phyloP scores from a whole-genome alignment of 2,329 filamentous ascomycete genomes.

The Diaporthe vexans region DNA sequence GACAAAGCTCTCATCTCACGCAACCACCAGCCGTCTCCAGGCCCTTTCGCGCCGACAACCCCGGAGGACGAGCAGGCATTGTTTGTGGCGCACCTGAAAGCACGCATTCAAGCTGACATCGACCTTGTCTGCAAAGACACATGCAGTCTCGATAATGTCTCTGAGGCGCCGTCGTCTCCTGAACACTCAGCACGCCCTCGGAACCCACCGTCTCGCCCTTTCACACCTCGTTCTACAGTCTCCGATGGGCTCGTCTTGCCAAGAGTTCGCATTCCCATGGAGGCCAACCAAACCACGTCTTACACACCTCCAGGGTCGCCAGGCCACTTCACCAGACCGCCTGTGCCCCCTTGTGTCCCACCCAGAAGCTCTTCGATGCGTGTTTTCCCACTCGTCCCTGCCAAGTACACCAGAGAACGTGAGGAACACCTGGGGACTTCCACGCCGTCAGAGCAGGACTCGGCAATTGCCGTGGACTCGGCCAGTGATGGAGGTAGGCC shows the following conservation, averaged over 20 bases:
- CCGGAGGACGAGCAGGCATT: slow-evolving; percentile 45
- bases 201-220: slow-evolving; percentile 21
- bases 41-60: neutral
- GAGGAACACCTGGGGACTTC: neutral
- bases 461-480: neutral
- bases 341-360: neutral
- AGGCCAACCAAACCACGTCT: neutral
- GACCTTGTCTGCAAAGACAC: slow-evolving; percentile 66
- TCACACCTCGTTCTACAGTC: slow-evolving; percentile 24
- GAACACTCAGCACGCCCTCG: slow-evolving; percentile 27
- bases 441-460: neutral
- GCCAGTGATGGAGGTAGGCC: neutral
- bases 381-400: slow-evolving; percentile 46
- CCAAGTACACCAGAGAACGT: slow-evolving; percentile 35
- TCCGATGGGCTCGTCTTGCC: neutral
- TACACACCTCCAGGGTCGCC: slow-evolving; percentile 25
- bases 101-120: slow-evolving; percentile 63
- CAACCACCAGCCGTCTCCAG: slow-evolving; percentile 49
- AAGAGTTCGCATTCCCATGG: neutral
- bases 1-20: slow-evolving; percentile 62
- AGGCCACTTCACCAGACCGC: slow-evolving; percentile 15
- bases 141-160: slow-evolving; percentile 57
- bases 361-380: slow-evolving; percentile 34
- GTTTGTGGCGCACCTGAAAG: slow-evolving; percentile 57
- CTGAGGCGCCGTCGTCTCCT: slow-evolving; percentile 45